Percentiles rank a stretch among this genome's conserved stretches.
These are phyloP conservation scores for Claviceps capensis DNA, from an alignment of 2,329 filamentous ascomycete genomes.

Conservation along the genomic window DNA sequence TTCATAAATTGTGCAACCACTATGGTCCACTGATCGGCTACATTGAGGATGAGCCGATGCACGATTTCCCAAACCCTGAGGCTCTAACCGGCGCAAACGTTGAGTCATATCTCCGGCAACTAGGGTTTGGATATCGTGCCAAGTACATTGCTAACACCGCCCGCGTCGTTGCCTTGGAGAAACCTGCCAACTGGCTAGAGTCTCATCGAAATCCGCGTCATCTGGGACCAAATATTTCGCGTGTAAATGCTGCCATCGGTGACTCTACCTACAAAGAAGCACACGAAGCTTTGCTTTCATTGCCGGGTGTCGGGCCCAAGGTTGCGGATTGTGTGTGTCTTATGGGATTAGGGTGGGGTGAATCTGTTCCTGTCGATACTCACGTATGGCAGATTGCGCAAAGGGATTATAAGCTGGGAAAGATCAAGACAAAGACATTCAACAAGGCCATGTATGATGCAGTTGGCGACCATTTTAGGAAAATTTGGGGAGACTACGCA, in stretches of 20 bases:
- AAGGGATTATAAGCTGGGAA: slow-evolving; percentile 87
- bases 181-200: slow-evolving; percentile 62
- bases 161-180: slow-evolving; percentile 52
- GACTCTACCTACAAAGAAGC: slow-evolving; percentile 57
- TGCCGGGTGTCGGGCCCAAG: slow-evolving; percentile 89
- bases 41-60: slow-evolving; percentile 56
- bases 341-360: slow-evolving; percentile 92
- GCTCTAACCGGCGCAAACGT: slow-evolving; percentile 62
- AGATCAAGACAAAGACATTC: slow-evolving; percentile 69
- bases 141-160: slow-evolving; percentile 88
- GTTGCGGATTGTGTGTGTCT: slow-evolving; percentile 93
- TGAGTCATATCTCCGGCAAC: slow-evolving; percentile 61
- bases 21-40: slow-evolving; percentile 69
- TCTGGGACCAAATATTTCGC: slow-evolving; percentile 34
- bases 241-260: slow-evolving; percentile 15
- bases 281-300: slow-evolving; percentile 61
- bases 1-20: slow-evolving; percentile 75
- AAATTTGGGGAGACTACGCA: slow-evolving; percentile 82
- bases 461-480: slow-evolving; percentile 78
- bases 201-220: slow-evolving; percentile 64
- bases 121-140: slow-evolving; percentile 91
- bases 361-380: slow-evolving; percentile 90
- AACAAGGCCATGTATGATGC: slow-evolving; percentile 83
- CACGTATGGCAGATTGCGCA: slow-evolving; percentile 98
- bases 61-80: slow-evolving; percentile 74